Evolutionary conservation across 2,329 filamentous ascomycete genomes (phyloP).

Genomic region (Pseudogymnoascus sp.): DNA sequence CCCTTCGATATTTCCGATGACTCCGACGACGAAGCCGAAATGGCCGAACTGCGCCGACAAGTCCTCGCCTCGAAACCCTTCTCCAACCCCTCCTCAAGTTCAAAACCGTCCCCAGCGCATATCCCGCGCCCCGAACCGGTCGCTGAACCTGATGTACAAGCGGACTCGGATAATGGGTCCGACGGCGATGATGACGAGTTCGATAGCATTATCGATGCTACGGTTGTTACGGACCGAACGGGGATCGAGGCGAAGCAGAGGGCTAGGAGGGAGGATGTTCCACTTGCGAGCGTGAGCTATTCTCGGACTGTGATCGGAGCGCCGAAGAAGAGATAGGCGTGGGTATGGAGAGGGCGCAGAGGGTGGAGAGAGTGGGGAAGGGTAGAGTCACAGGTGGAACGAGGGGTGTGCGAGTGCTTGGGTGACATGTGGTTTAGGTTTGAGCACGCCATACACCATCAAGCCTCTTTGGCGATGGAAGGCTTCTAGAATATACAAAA

Average conservation of each 20-base stretch:
- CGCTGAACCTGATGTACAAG: slow-evolving; percentile 56
- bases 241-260: slow-evolving; percentile 60
- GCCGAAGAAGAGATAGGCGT: slow-evolving; percentile 22
- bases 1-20: slow-evolving; percentile 73
- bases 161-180: slow-evolving; percentile 60
- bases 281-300: slow-evolving; percentile 27
- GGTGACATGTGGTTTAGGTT: not conserved
- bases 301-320: slow-evolving; percentile 30
- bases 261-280: slow-evolving; percentile 34
- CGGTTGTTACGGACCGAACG: slow-evolving; percentile 78
- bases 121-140: slow-evolving; percentile 51
- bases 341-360: not conserved
- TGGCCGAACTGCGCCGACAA: slow-evolving; percentile 84
- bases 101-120: slow-evolving; percentile 43
- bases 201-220: slow-evolving; percentile 87
- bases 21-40: slow-evolving; percentile 71
- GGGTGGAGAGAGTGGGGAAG: not conserved
- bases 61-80: slow-evolving; percentile 93
- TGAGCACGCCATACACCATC: not conserved
- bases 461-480: not conserved
- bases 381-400: not conserved
- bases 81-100: slow-evolving; percentile 46
- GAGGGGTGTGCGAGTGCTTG: not conserved
- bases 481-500: not conserved
- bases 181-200: slow-evolving; percentile 62